A percentile compares a stretch with the other conserved stretches of the same genome.
These are phyloP conservation scores for Irpex rosettiformis DNA, from an alignment of 1,284 basidiomycete species.

Conservation along the genomic window DNA sequence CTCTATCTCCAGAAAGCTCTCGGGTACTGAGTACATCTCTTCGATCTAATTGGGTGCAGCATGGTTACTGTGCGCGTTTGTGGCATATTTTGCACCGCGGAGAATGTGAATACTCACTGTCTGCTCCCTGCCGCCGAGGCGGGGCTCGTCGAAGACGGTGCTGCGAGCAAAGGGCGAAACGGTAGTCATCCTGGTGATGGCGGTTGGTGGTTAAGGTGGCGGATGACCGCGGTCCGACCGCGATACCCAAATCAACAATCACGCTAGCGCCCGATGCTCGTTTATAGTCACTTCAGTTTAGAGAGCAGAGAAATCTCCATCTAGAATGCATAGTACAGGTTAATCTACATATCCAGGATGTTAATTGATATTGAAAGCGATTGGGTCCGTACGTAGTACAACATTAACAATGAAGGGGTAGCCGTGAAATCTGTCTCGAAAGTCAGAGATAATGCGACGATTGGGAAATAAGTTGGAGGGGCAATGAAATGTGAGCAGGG, in stretches of 20 bases:
- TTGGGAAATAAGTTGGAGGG: neutral
- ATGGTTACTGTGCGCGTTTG: slow-evolving; percentile 30
- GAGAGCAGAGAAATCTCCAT: neutral
- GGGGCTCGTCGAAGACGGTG: slow-evolving; percentile 70
- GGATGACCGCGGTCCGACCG: slow-evolving; percentile 1
- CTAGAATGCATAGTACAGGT: neutral
- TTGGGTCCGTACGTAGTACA: neutral
- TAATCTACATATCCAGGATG: neutral
- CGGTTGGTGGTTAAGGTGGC: slow-evolving; percentile 5
- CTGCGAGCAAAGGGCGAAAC: slow-evolving; percentile 81
- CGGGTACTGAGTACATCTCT: slow-evolving; percentile 97
- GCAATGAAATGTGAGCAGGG: neutral
- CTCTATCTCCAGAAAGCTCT: slow-evolving; percentile 98
- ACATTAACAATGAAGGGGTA: neutral
- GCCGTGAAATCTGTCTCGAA: neutral
- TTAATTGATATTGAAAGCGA: neutral
- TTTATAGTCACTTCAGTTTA: neutral
- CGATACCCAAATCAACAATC: too few species aligned
- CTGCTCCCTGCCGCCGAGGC: slow-evolving; percentile 71
- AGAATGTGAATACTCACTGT: slow-evolving; percentile 53
- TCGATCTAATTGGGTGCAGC: slow-evolving; percentile 63
- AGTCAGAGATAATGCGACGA: neutral
- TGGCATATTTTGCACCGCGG: slow-evolving; percentile 9
- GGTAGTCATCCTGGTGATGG: slow-evolving; percentile 43
- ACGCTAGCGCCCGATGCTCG: neutral